Evolutionary conservation across 1,284 basidiomycete genomes (phyloP).

Genomic region (Exsudoporus floridanus): DNA sequence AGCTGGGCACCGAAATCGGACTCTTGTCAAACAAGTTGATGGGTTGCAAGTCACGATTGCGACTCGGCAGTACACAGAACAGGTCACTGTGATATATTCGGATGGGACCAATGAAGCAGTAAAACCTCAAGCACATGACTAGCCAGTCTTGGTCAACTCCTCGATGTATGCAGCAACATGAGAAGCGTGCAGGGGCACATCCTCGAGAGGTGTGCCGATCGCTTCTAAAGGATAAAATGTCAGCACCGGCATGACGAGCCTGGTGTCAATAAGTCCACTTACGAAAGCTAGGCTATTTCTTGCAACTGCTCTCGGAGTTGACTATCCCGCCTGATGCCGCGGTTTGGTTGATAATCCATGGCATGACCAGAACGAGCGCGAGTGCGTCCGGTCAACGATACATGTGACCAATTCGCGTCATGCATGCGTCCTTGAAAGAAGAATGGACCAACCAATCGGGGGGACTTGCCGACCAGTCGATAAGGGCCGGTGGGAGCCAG

Average conservation of each 20-base stretch:
- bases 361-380: conserved; percentile 24
- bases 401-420: conserved; percentile 12
- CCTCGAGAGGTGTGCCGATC: conserved; percentile 48
- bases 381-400: conserved; percentile 30
- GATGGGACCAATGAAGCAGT: background rate
- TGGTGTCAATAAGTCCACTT: conserved; percentile 10
- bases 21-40: conserved; percentile 37
- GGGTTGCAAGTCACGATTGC: conserved; percentile 37
- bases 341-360: conserved; percentile 31
- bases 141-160: conserved; percentile 58
- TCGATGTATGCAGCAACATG: conserved; percentile 57
- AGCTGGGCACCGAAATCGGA: conserved; percentile 35
- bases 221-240: conserved; percentile 37
- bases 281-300: conserved; percentile 29
- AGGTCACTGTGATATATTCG: conserved; percentile 46
- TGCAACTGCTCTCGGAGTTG: conserved; percentile 27
- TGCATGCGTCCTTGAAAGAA: conserved; percentile 1
- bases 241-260: background rate
- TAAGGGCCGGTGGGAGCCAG: conserved; percentile 5
- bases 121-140: conserved; percentile 10
- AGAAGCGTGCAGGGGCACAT: conserved; percentile 49
- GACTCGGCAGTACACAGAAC: conserved; percentile 44
- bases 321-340: conserved; percentile 13
- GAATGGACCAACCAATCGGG: background rate
- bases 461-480: background rate